Evolutionary conservation across 441 rosid species (phyloP), one percentile per base, ranked within the genome.

Genomic region (Erodium texanum): DNA sequence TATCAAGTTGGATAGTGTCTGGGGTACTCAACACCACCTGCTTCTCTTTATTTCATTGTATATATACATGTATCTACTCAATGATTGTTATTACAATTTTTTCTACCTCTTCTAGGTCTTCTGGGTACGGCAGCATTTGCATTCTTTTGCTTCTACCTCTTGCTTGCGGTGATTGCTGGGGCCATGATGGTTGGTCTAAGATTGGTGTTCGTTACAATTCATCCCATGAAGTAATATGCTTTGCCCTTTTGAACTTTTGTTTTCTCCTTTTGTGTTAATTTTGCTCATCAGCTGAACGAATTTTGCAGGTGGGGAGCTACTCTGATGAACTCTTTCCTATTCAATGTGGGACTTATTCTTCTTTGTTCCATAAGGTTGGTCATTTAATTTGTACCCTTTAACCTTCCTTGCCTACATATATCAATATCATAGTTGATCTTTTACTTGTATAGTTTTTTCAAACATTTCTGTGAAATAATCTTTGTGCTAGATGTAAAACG

Each of bases 151-250:
- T 90, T 92, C 84, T 95, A 95, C 82, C 97, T 95, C 58, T 83
- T 95, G 67, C 93, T 95, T 73, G 97, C 98, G 62, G 98, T 95
- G 71, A 82, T 95, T 64, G 98, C 99, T 71, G 99, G 99, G 69
- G 97, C 98, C 70, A 92, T 92, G 99, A 90, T 95, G 99, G 82
- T 95, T 75, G 98, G 99, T 24, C 82, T 95, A 76, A 89, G 90
- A 94, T 77, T 95, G 77, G 86, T 92, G 76, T 92, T 95, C 82
- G 81, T 92, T 50, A 92, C 99, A 7, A 92, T 95, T 70, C 98
- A 95, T 81, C 98, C 99, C 7, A 95, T 95, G 99, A 95, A 95
- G 98, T 95, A 94, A 82, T 71, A 38, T 48, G 0, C 54, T 45
- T 45, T 45, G 16, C 9, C 54, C n/a, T 14, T 16, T 45, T 12